A percentile compares a stretch with the other conserved stretches of the same genome.
These are phyloP conservation scores for Phialophora tarda DNA, from an alignment of 2,329 filamentous ascomycete genomes.

Conservation along the genomic window DNA sequence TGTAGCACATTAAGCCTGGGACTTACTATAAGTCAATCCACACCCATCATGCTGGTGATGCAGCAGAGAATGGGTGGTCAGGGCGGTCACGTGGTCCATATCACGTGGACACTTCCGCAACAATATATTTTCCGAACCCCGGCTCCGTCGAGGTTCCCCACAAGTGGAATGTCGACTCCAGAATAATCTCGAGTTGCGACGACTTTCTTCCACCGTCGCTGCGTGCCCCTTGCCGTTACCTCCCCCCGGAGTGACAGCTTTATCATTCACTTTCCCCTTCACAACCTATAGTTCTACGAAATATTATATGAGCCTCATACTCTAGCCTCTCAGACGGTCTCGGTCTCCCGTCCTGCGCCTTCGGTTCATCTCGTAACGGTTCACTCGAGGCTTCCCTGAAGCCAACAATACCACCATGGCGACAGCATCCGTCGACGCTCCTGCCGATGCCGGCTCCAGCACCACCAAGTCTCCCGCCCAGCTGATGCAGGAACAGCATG, in stretches of 20 bases:
- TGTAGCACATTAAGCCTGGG: neutral
- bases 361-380: conserved; percentile 33
- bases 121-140: neutral
- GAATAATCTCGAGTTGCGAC: conserved; percentile 8
- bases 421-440: conserved; percentile 29
- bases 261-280: neutral
- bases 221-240: neutral
- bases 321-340: conserved; percentile 19
- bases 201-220: neutral
- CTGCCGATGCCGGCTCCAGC: conserved; percentile 37
- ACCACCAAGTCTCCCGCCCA: conserved; percentile 56
- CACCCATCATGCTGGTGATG: no score
- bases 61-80: no score
- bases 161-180: conserved; percentile 5
- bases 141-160: conserved; percentile 1
- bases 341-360: conserved; percentile 31
- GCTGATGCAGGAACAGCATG: conserved; percentile 60
- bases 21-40: no score
- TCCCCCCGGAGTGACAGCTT: conserved; percentile 8
- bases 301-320: conserved; percentile 27
- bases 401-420: conserved; percentile 32
- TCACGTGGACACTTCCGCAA: neutral
- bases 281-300: neutral
- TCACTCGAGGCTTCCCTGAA: conserved; percentile 35
- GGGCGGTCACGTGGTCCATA: neutral